Conservation (phyloP, 768 basidiomycete genomes). For the Trametes cinnabarina region DNA sequence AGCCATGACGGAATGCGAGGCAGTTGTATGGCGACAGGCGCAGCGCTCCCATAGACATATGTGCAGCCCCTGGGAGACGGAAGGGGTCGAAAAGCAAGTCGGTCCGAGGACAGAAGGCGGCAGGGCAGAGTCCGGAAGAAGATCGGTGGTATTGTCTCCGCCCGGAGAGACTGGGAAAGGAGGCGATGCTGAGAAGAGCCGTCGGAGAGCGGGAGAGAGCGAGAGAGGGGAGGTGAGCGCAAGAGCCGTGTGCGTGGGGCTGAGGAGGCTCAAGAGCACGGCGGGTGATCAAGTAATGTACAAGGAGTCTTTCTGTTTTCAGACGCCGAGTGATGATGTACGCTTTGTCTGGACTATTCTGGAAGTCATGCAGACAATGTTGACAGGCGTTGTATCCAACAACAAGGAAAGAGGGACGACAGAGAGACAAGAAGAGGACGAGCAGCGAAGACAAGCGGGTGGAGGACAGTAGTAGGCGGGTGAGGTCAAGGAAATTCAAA, state of each 20-base stretch:
- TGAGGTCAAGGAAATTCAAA: no score
- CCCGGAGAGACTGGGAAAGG: no score
- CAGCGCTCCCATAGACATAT: neutral
- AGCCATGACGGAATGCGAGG: neutral
- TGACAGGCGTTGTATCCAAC: neutral
- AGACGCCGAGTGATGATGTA: neutral
- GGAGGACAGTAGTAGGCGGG: neutral
- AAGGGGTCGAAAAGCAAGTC: constrained; percentile 1
- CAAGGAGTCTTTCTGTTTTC: neutral
- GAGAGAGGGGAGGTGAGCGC: neutral
- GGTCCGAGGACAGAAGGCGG: constrained; percentile 5
- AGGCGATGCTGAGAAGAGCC: neutral
- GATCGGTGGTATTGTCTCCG: neutral
- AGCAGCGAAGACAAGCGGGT: neutral
- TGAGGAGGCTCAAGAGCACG: neutral
- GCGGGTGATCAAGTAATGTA: constrained; percentile 2
- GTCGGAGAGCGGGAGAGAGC: neutral
- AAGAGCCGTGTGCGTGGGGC: constrained; percentile 4
- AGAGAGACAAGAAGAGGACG: neutral
- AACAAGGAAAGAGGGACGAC: neutral
- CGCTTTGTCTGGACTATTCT: neutral
- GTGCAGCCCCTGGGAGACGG: neutral
- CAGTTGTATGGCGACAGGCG: neutral
- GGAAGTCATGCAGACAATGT: neutral
- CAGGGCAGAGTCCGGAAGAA: constrained; percentile 2